Percentiles rank a stretch among this genome's conserved stretches.
These are phyloP conservation scores for Ampelocalamus luodianensis DNA, from an alignment of 176 grass and related monocot genomes.

Conservation along the genomic window DNA sequence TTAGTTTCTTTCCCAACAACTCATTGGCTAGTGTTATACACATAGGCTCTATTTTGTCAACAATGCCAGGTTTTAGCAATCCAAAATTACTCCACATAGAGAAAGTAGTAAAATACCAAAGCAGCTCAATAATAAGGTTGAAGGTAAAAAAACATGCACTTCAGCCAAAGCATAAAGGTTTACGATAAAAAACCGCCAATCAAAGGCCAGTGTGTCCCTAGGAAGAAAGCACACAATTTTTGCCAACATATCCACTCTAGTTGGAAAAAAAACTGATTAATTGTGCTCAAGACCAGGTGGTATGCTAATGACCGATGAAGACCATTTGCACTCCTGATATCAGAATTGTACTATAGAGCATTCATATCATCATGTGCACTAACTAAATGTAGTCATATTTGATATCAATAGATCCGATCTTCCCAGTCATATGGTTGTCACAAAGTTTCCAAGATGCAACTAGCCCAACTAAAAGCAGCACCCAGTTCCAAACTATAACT, in stretches of 20 bases:
- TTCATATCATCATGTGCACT: neutral
- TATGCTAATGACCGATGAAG: neutral
- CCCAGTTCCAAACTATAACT: neutral
- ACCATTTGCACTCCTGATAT: neutral
- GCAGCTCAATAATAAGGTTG: neutral
- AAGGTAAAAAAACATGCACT: neutral
- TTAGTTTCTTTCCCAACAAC: neutral
- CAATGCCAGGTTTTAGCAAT: neutral
- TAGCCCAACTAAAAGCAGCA: constrained; percentile 26
- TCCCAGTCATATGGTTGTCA: neutral
- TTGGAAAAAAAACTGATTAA: neutral
- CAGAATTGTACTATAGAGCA: neutral
- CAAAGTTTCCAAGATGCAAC: constrained; percentile 8
- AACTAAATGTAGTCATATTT: neutral
- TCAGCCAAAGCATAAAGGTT: neutral
- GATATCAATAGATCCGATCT: no score
- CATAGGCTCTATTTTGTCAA: neutral
- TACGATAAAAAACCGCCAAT: neutral
- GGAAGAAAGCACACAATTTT: neutral
- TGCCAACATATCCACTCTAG: neutral
- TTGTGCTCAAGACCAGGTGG: neutral
- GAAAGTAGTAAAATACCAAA: neutral
- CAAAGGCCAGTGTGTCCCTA: neutral
- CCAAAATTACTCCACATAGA: neutral
- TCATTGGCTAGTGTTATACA: neutral